phyloP scores from a whole-genome alignment of 495 filamentous ascomycete genomes.

The Beverwykella pulmonaria region DNA sequence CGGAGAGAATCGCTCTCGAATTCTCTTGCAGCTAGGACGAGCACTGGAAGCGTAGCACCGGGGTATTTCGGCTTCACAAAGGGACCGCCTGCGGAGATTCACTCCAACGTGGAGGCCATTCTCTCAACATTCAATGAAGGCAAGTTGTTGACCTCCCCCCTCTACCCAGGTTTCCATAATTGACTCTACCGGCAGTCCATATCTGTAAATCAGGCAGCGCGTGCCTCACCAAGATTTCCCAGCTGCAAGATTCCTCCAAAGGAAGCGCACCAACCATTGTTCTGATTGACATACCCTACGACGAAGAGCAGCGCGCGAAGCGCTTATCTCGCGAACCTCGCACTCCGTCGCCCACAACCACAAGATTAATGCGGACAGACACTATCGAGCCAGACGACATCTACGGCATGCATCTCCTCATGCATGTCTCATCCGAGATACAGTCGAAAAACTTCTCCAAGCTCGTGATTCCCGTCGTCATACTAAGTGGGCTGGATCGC shows the following conservation, averaged over 20 bases:
- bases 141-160: conserved; percentile 4
- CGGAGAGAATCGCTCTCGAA: conserved; percentile 37
- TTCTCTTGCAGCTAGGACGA: conserved; percentile 32
- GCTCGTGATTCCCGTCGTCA: conserved; percentile 41
- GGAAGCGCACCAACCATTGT: conserved; percentile 37
- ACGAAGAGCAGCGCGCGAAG: conserved; percentile 43
- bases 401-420: conserved; percentile 42
- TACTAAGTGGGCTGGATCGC: conserved; percentile 40
- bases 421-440: conserved; percentile 42
- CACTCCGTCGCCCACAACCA: conserved; percentile 38
- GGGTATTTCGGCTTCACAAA: conserved; percentile 38
- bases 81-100: conserved; percentile 32
- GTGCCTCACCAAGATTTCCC: conserved; percentile 38
- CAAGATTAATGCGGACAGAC: conserved; percentile 7
- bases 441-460: conserved; percentile 37
- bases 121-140: conserved; percentile 44
- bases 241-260: conserved; percentile 32
- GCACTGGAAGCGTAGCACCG: conserved; percentile 29
- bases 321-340: conserved; percentile 40
- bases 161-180: not conserved
- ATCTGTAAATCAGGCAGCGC: conserved; percentile 37
- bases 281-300: conserved; percentile 44
- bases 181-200: conserved; percentile 29
- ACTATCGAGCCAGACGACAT: conserved; percentile 37
- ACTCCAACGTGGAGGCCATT: conserved; percentile 39